These are phyloP conservation scores for Crithidia brevicula DNA, from an alignment of 208 protist species.

Conservation along the genomic window DNA sequence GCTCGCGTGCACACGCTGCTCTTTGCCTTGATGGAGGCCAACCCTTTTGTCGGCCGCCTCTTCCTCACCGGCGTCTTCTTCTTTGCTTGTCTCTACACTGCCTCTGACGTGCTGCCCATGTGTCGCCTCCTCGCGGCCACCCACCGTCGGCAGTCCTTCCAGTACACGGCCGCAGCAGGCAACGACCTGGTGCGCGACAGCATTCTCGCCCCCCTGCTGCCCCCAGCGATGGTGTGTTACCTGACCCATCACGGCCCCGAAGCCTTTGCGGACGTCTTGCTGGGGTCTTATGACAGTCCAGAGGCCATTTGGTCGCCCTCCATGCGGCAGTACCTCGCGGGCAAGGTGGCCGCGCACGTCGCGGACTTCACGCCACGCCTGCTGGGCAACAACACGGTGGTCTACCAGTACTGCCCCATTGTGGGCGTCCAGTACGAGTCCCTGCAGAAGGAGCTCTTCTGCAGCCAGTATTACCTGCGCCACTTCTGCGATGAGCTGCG, in stretches of 20 bases:
- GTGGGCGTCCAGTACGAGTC: slow-evolving; percentile 84
- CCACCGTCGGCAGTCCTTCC: slow-evolving; percentile 89
- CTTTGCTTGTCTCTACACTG: slow-evolving; percentile 95
- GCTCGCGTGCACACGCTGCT: slow-evolving; percentile 86
- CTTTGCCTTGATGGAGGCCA: slow-evolving; percentile 88
- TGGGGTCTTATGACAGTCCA: slow-evolving; percentile 95
- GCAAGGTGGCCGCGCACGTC: slow-evolving; percentile 93
- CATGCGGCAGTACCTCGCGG: slow-evolving; percentile 92
- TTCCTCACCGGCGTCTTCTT: slow-evolving; percentile 95
- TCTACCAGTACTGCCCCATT: slow-evolving; percentile 95
- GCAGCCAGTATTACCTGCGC: slow-evolving; percentile 94
- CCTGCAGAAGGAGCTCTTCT: slow-evolving; percentile 94
- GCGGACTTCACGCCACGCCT: slow-evolving; percentile 94
- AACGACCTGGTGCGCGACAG: slow-evolving; percentile 71
- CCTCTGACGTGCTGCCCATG: slow-evolving; percentile 92
- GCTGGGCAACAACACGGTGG: slow-evolving; percentile 81
- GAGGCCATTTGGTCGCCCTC: slow-evolving; percentile 94
- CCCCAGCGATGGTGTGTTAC: slow-evolving; percentile 94
- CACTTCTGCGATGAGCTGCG: slow-evolving; percentile 91
- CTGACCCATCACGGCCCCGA: slow-evolving; percentile 92
- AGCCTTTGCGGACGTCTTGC: slow-evolving; percentile 91
- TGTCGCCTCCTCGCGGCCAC: slow-evolving; percentile 79
- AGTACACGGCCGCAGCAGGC: slow-evolving; percentile 46
- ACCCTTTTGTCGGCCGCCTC: slow-evolving; percentile 77
- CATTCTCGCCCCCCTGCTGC: slow-evolving; percentile 89